Evolutionary conservation across 2,329 filamentous ascomycete species (phyloP).

Genomic region (Aspergillus costaricaensis): DNA sequence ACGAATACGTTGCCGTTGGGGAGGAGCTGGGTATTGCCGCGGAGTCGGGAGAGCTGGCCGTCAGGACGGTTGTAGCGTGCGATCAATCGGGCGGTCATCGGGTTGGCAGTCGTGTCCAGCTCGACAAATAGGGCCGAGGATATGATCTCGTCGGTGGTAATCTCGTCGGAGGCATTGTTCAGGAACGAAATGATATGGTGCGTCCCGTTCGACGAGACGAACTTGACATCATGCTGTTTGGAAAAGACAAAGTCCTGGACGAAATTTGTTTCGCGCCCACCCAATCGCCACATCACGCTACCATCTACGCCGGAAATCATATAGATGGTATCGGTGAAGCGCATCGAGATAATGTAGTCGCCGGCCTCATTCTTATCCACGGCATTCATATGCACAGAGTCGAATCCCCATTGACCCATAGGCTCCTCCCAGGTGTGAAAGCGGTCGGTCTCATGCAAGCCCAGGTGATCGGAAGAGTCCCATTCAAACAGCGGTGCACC

Average conservation of each 20-base stretch:
- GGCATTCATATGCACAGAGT: conserved; percentile 43
- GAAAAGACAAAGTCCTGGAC: conserved; percentile 37
- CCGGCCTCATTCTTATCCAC: conserved; percentile 41
- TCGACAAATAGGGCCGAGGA: conserved; percentile 34
- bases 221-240: conserved; percentile 42
- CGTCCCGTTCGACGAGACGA: conserved; percentile 31
- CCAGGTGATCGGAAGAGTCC: conserved; percentile 34
- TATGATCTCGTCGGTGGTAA: conserved; percentile 26
- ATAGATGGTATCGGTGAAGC: conserved; percentile 43
- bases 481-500: conserved; percentile 37
- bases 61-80: conserved; percentile 37
- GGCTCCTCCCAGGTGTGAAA: conserved; percentile 8
- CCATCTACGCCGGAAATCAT: conserved; percentile 38
- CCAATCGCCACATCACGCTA: conserved; percentile 41
- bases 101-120: conserved; percentile 27
- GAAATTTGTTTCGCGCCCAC: conserved; percentile 34
- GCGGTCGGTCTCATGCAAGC: conserved; percentile 25
- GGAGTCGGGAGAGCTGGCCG: conserved; percentile 30
- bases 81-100: conserved; percentile 32
- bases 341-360: conserved; percentile 42
- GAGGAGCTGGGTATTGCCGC: conserved; percentile 39
- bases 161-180: conserved; percentile 38
- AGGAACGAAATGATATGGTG: conserved; percentile 36
- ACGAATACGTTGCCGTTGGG: conserved; percentile 39
- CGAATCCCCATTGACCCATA: conserved; percentile 26